Evolutionary conservation across 768 basidiomycete species (phyloP), one percentile per base, ranked within the genome.

Genomic region (Trametes meyenii): DNA sequence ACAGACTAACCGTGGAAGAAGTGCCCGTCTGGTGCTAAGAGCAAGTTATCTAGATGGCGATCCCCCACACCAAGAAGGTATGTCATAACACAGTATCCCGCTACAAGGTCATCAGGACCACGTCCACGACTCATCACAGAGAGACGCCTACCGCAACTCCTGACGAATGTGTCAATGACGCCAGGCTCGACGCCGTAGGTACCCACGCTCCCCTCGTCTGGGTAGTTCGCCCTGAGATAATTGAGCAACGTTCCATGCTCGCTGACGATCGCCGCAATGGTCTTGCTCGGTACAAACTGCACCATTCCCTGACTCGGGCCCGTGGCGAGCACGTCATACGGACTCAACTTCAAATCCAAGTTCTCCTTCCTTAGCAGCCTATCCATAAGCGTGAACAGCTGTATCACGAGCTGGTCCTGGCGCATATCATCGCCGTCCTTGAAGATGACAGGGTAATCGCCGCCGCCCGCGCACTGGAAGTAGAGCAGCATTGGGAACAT

Each of bases 371-470:
- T 79, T 62, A 98, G 76, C 24, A 99, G 75, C 50, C 91, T 83
- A 71, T 99, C 95, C 97, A 99, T 99, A 26, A 99, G 85, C 16
- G 95, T 97, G 74, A 99, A 96, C n/a, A 98, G 81, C 74, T 99
- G 97, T 51, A 98, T 90, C 26, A 98, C 96, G 39, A 99, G 85
- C 73, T 99, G 97, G 72, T 99, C 97, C 74, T 99, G 97, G 21
- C 97, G 88, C 82, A 98, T 89, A 71, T 99, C 97, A 71, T 98
- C 97, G 14, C 97, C 97, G 67, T 98, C 96, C 75, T 98, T 99
- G 83, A 98, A 98, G 62, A 99, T 98, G 53, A 98, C 84, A 0
- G 96, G 92, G 73, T 90, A 98, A 71, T 95, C 92, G 16, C 86
- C 83, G 11, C 91, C 88, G 58, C 93, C 90, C 11, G 86, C 79